A percentile compares a stretch with the other conserved stretches of the same genome.
These are phyloP conservation scores for Cordyceps farinosa DNA, from an alignment of 2,329 filamentous ascomycete genomes.

Conservation along the genomic window DNA sequence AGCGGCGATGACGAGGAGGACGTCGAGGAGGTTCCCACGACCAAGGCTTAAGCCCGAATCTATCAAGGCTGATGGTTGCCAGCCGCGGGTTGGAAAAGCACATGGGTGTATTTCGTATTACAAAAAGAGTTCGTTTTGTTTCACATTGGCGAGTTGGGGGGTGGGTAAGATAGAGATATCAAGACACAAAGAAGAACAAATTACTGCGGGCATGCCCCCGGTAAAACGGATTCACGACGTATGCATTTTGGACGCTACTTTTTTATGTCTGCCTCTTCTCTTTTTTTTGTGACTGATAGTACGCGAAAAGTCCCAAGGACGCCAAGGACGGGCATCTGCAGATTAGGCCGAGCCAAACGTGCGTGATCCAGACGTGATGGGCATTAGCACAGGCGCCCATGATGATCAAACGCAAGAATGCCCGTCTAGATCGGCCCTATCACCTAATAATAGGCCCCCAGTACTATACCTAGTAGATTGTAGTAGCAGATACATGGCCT, in stretches of 20 bases:
- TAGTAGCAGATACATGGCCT: no score
- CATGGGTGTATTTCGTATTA: constrained; percentile 9
- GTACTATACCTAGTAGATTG: no score
- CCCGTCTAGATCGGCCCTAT: background rate
- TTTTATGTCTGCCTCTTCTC: background rate
- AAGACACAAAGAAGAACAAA: constrained; percentile 10
- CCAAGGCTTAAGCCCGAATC: constrained; percentile 27
- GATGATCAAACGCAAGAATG: background rate
- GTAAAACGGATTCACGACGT: constrained; percentile 10
- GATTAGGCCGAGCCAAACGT: background rate
- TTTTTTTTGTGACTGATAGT: background rate
- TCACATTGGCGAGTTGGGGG: constrained; percentile 10
- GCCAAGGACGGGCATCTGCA: background rate
- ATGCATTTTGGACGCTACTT: background rate
- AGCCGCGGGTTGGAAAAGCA: constrained; percentile 17
- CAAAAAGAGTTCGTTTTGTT: constrained; percentile 16
- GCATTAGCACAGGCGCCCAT: background rate
- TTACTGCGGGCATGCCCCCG: constrained; percentile 7
- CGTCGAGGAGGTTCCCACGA: constrained; percentile 47
- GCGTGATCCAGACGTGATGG: background rate
- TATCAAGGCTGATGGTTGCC: constrained; percentile 12
- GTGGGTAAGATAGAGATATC: constrained; percentile 14
- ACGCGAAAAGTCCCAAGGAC: background rate
- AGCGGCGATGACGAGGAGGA: constrained; percentile 59
- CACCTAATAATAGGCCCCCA: no score